Evolutionary conservation across 495 filamentous ascomycete species (phyloP), one percentile per base, ranked within the genome.

Genomic region (Bombardia bombarda): DNA sequence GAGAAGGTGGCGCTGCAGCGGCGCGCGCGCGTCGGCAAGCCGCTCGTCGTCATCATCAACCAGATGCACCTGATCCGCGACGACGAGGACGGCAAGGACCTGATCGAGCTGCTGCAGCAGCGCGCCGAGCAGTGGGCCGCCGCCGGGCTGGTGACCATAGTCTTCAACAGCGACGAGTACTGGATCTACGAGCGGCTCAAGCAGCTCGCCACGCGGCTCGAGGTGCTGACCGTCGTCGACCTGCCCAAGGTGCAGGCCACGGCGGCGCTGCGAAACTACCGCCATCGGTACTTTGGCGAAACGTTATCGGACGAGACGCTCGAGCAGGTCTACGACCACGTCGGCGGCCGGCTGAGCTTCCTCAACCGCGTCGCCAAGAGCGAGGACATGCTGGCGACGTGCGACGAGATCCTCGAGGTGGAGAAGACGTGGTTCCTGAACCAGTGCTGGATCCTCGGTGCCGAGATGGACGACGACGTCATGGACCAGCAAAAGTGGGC

Each of bases 401-500:
- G 89, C 60, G 66, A 86, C 21, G 62, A 79, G 13, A 96, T 98
- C 48, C 84, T 81, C 47, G 63, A 80, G 25, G 78, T 73, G 18
- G 92, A 98, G 61, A 92, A 87, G 63, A 87, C 80, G 1, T 98
- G 92, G 92, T 85, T 97, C 56, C 60, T 96, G 33, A 96, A 94
- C 64, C 81, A 93, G 50, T 95, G 89, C 62, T 88, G 90, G 78
- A 93, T 97, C 46, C 77, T 98, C 8, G 92, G 92, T 13, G 68
- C 60, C 32, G 86, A 87, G 48, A 96, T 96, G 90, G 92, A 98
- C 52, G 92, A 98, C 66, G 92, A 98, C 63, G 92, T 96, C 30
- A 97, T 98, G 92, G 88, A 97, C 56, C 83, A 96, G 64, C 92
- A 97, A 51, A 98, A 98, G 58, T 92, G 84, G 66, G 83, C 90